A percentile compares a stretch with the other conserved stretches of the same genome.
phyloP scores from a whole-genome alignment of 2,329 filamentous ascomycete genomes.

The Verticillium albo-atrum region DNA sequence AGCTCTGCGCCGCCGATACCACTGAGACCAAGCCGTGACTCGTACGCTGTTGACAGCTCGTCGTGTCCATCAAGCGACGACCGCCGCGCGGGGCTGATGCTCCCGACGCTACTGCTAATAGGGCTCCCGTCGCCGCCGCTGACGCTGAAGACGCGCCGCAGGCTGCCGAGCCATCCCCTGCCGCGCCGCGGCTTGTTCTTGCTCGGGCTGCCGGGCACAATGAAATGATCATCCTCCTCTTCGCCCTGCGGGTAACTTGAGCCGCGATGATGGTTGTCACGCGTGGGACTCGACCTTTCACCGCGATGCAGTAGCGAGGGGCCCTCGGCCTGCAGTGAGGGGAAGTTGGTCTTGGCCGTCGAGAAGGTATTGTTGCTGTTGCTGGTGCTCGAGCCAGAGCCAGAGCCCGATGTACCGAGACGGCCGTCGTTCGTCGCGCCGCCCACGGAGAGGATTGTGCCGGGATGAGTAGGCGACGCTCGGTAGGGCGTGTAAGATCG shows the following conservation, averaged over 20 bases:
- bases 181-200: conserved; percentile 46
- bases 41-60: conserved; percentile 36
- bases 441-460: conserved; percentile 8
- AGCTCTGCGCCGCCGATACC: conserved; percentile 39
- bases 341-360: conserved; percentile 50
- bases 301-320: conserved; percentile 34
- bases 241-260: conserved; percentile 8
- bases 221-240: conserved; percentile 26
- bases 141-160: conserved; percentile 58
- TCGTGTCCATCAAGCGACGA: conserved; percentile 22
- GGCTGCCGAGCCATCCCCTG: conserved; percentile 62
- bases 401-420: conserved; percentile 12
- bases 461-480: background rate
- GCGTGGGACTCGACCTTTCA: conserved; percentile 1
- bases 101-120: conserved; percentile 12
- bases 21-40: conserved; percentile 36
- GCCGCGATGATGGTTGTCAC: background rate
- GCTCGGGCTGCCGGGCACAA: conserved; percentile 48
- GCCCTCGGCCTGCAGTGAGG: conserved; percentile 47
- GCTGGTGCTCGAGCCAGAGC: conserved; percentile 32
- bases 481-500: conserved; percentile 1
- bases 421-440: conserved; percentile 3
- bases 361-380: conserved; percentile 41
- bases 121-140: conserved; percentile 20
- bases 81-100: conserved; percentile 1